phyloP scores from a whole-genome alignment of 805 yeast genomes.

The Lipomyces lipofer region DNA sequence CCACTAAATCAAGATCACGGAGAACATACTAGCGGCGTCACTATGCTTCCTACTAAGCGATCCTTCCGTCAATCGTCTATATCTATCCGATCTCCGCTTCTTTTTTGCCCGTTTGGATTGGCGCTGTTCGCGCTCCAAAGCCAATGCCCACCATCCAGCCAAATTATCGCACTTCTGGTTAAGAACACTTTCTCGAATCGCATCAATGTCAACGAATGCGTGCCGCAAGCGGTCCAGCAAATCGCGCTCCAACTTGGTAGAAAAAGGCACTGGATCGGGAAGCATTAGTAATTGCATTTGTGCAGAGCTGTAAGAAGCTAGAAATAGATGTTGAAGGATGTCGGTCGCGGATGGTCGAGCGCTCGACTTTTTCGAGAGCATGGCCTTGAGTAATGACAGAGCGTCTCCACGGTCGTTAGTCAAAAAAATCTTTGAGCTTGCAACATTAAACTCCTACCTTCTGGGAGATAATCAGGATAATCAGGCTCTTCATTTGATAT shows the following conservation, averaged over 20 bases:
- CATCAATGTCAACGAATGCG: slow-evolving; percentile 63
- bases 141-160: slow-evolving; percentile 72
- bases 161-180: slow-evolving; percentile 66
- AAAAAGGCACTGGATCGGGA: slow-evolving; percentile 49
- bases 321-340: slow-evolving; percentile 53
- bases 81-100: slow-evolving; percentile 5
- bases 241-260: slow-evolving; percentile 61
- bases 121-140: slow-evolving; percentile 52
- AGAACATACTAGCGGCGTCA: not conserved
- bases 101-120: slow-evolving; percentile 34
- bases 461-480: slow-evolving; percentile 50
- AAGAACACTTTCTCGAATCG: slow-evolving; percentile 57
- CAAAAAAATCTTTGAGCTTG: too few species aligned
- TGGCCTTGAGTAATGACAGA: slow-evolving; percentile 49
- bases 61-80: not conserved
- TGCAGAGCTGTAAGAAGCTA: slow-evolving; percentile 13
- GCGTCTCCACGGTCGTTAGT: slow-evolving; percentile 44
- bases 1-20: too few species aligned
- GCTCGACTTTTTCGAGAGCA: slow-evolving; percentile 67
- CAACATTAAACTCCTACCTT: slow-evolving; percentile 8
- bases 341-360: slow-evolving; percentile 58
- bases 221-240: slow-evolving; percentile 59
- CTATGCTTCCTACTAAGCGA: slow-evolving; percentile 8
- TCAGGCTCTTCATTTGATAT: slow-evolving; percentile 68
- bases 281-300: slow-evolving; percentile 47